Conservation (phyloP, 108 stramenopile species). For the Stephanodiscus triporus region DNA sequence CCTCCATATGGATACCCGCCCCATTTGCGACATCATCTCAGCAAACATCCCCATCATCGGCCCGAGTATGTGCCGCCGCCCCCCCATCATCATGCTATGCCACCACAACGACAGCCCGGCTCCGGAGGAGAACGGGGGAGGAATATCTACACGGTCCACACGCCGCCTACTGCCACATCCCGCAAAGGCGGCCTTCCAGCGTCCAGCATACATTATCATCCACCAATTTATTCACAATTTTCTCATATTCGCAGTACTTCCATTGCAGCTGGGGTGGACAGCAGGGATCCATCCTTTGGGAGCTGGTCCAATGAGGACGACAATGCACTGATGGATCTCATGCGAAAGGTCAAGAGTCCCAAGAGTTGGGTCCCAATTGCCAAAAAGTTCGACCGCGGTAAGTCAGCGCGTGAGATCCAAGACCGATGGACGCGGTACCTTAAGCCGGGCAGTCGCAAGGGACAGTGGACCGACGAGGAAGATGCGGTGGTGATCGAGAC, state of each 20-base stretch:
- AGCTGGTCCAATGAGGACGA: slow-evolving; percentile 82
- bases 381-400: slow-evolving; percentile 66
- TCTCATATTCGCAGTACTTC: not conserved
- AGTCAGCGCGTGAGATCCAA: slow-evolving; percentile 39
- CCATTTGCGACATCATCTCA: not conserved
- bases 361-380: slow-evolving; percentile 89
- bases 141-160: not conserved
- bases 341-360: slow-evolving; percentile 88
- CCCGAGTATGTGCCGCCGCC: slow-evolving; percentile 7
- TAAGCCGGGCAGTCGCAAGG: slow-evolving; percentile 55
- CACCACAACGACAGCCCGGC: not conserved
- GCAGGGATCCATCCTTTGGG: not conserved
- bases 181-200: not conserved
- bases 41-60: not conserved
- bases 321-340: slow-evolving; percentile 67
- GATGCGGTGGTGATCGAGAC: slow-evolving; percentile 84
- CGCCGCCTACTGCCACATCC: not conserved
- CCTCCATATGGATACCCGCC: slow-evolving; percentile 36
- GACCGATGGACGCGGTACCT: slow-evolving; percentile 53
- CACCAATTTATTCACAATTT: slow-evolving; percentile 9
- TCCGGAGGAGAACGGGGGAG: not conserved
- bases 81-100: not conserved
- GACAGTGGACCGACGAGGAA: slow-evolving; percentile 61
- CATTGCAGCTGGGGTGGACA: not conserved
- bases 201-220: not conserved